Base-by-base conservation (phyloP, 2,329 filamentous ascomycete species). In the Neofusicoccum umdonicola region DNA sequence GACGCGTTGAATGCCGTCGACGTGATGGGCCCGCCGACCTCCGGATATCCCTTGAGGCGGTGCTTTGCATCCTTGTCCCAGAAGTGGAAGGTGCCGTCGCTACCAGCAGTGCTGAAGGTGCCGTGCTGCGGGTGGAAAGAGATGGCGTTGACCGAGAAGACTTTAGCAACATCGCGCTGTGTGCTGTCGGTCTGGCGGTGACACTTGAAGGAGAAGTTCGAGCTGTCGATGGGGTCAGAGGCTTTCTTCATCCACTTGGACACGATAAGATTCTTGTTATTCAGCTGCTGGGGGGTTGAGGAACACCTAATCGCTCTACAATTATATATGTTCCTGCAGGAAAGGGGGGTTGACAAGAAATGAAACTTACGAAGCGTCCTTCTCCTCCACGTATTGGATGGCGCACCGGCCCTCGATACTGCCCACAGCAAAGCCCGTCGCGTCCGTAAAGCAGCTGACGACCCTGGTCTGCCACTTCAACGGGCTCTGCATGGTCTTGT, bases 141-240 rank as follows among this genome's bases (percentile, higher is more conserved):
- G 78, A 99, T 99, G 70, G 93, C 90, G 81, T 99, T 99, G 74
- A 99, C 93, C 1, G 93, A 89, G 82, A 93, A 95, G 71, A 98
- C 95, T 74, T 94, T 95, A 71, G 91, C 92, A 68, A 90, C 82
- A 78, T 92, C 93, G 66, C 80, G 79, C 52, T 78, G 71, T 62
- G 76, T 79, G 65, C 87, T 81, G 1, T 90, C 87, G 4, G 87
- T 86, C 72, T 97, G 92, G 66, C 95, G 93, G 78, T 99, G 95
- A 80, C 95, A 99, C 80, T 98, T 98, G 88, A 99, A 99, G 47
- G 92, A 97, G 83, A 99, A 99, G 82, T 99, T 98, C 73, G 89
- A 90, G 68, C 77, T 79, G 54, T 19, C 34, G 27, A 2, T 3
- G 8, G 5, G 66, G 73, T 70, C 47, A 66, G 64, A 35, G 13